phyloP scores from a whole-genome alignment of 257 asterid species.

The Solanum raphanifolium region DNA sequence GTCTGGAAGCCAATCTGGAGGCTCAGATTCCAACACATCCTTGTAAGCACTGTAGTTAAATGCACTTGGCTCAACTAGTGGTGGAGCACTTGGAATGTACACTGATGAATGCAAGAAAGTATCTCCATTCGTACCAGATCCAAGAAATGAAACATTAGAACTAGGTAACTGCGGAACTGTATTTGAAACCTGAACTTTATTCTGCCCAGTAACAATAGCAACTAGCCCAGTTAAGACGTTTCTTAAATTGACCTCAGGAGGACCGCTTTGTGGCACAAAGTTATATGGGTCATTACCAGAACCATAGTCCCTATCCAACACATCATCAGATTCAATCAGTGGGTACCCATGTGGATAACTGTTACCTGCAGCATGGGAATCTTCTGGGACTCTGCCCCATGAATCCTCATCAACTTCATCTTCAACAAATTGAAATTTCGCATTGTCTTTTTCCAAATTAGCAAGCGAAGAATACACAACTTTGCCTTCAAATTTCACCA shows the following conservation, averaged over 20 bases:
- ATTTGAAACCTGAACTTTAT: constrained; percentile 25
- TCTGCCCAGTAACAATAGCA: constrained; percentile 69
- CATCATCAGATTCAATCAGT: constrained; percentile 39
- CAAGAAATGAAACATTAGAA: constrained; percentile 78
- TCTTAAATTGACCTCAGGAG: constrained; percentile 83
- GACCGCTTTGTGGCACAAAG: constrained; percentile 28
- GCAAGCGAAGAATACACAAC: constrained; percentile 24
- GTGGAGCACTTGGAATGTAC: constrained; percentile 96
- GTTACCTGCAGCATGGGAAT: not conserved
- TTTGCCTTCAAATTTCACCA: constrained; percentile 24
- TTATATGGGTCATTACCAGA: constrained; percentile 44
- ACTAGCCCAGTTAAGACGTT: constrained; percentile 71
- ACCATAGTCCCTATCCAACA: constrained; percentile 46
- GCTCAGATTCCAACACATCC: constrained; percentile 92
- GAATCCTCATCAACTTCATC: constrained; percentile 17
- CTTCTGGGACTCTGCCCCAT: not conserved
- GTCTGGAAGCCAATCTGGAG: constrained; percentile 99
- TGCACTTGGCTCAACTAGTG: constrained; percentile 61
- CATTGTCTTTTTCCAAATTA: constrained; percentile 14
- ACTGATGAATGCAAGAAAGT: constrained; percentile 80
- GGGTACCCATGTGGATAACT: constrained; percentile 28
- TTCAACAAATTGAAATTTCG: constrained; percentile 21
- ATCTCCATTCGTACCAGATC: constrained; percentile 79
- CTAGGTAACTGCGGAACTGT: constrained; percentile 38
- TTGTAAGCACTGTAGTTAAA: constrained; percentile 54